Evolutionary conservation across 73 alveolate species (phyloP).

Genomic region (Paramecium caudatum): DNA sequence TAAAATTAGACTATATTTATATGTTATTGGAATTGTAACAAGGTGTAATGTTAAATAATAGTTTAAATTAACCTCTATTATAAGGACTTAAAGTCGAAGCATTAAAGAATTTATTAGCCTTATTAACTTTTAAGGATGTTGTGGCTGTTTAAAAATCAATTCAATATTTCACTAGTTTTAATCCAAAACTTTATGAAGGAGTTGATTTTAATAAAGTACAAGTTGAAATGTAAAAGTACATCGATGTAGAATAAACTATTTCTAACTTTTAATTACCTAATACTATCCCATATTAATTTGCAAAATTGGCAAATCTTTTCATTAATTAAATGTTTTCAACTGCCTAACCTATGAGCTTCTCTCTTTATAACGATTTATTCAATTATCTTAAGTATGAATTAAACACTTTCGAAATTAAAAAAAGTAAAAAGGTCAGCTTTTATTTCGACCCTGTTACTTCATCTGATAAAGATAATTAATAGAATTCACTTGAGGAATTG

Average conservation of each 20-base stretch:
- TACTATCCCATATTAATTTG: slow-evolving; percentile 4
- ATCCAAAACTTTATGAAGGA: slow-evolving; percentile 29
- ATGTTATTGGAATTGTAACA: slow-evolving; percentile 31
- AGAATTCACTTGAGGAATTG: too few species aligned
- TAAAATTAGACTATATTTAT: slow-evolving; percentile 24
- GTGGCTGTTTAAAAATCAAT: background rate
- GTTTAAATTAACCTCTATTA: background rate
- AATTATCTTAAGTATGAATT: slow-evolving; percentile 20
- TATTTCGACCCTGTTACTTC: too few species aligned
- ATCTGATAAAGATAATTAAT: too few species aligned
- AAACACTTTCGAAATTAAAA: background rate
- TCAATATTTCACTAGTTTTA: background rate
- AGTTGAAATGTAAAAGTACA: background rate
- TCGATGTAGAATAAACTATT: slow-evolving; percentile 24
- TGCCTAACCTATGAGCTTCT: background rate
- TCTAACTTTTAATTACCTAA: slow-evolving; percentile 3
- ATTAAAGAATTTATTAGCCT: slow-evolving; percentile 8
- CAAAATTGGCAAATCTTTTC: background rate
- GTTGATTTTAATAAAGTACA: slow-evolving; percentile 1
- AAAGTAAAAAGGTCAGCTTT: too few species aligned
- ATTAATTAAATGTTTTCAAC: background rate
- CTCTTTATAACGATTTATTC: background rate
- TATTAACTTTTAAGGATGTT: slow-evolving; percentile 22
- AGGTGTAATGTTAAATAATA: background rate
- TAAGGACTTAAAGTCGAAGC: slow-evolving; percentile 40